Base-by-base conservation (phyloP, 2,329 filamentous ascomycete species). In the Lachnellula arida region DNA sequence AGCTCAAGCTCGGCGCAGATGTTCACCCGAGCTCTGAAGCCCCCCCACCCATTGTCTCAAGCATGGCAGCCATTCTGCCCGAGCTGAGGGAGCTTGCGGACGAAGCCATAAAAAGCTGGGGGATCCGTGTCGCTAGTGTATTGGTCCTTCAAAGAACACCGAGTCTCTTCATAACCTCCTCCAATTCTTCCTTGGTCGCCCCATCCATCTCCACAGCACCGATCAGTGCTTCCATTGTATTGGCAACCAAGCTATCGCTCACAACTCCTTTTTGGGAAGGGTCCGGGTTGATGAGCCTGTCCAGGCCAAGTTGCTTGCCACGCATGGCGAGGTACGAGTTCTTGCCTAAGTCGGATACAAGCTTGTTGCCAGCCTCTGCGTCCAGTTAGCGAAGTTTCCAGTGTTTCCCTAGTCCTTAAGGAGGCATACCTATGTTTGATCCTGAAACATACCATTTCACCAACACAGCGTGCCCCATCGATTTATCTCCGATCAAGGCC, bases 181-280 rank as follows among this genome's bases (percentile, higher is more conserved):
- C 37, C 4, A 46, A 17, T 3, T 19, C 28, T 32, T 28, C 35
- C 53, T n/a, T 14, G 15, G 73, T 0, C 87, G 28, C 87, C 0
- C 88, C 87, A 52, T 89, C 81, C 61, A 80, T 91, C 0, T 87
- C 81, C 1, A 85, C 88, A 1, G 90, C 92, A 22, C 96, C 87
- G 0, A 96, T 74, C 0, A 91, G 82, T 0, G 91, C 83, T 67
- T 97, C 92, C 0, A 96, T 79, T 0, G 96, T 85, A 63, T 97
- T 92, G 2, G 92, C 92, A 14, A 96, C 78, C 0, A 81, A 82
- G 2, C 25, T 9, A 3, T 51, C 44, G 23, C 25, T 14, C 3
- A 57, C 54, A 22, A 11, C 11, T 4, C 57, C 57, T 25, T 43
- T 34, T 32, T 59, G 57, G 14, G 49, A 47, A 15, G 42, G 54